Conservation (phyloP, 2,329 filamentous ascomycete species). For the Aspergillus costaricaensis region DNA sequence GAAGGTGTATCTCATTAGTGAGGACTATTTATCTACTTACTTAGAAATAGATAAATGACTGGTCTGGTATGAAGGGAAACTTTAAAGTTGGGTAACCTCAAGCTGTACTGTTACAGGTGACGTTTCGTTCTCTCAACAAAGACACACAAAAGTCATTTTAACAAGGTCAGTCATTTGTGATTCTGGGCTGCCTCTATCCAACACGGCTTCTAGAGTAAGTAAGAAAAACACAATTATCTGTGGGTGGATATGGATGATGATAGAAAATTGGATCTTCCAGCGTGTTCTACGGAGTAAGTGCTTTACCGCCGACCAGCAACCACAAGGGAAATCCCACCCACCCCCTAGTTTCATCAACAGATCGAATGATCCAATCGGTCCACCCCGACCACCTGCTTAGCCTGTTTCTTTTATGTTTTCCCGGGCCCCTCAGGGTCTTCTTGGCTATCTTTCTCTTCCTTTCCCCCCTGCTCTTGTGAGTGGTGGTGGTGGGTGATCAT, state of each 20-base stretch:
- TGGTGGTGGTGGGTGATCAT: neutral
- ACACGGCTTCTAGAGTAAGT: too few species aligned
- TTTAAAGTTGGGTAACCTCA: neutral
- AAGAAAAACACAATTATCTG: too few species aligned
- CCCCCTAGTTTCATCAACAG: constrained; percentile 17
- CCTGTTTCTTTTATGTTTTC: neutral
- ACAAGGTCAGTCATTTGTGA: too few species aligned
- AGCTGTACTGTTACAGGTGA: too few species aligned
- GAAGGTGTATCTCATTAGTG: neutral
- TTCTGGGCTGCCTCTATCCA: too few species aligned
- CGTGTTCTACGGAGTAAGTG: constrained; percentile 4
- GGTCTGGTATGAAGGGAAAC: neutral
- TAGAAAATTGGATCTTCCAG: neutral
- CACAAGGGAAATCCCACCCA: neutral
- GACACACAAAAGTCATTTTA: too few species aligned
- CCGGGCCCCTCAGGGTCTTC: constrained; percentile 6
- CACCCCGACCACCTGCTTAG: constrained; percentile 1
- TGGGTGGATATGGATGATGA: too few species aligned
- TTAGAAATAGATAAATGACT: neutral
- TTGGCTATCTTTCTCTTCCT: neutral
- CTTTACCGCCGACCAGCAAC: neutral
- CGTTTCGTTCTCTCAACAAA: too few species aligned
- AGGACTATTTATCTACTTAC: too few species aligned
- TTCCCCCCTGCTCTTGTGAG: too few species aligned
- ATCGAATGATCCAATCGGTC: constrained; percentile 20